Evolutionary conservation across 345 rosid species (phyloP).

Genomic region (Limnanthes douglasii): DNA sequence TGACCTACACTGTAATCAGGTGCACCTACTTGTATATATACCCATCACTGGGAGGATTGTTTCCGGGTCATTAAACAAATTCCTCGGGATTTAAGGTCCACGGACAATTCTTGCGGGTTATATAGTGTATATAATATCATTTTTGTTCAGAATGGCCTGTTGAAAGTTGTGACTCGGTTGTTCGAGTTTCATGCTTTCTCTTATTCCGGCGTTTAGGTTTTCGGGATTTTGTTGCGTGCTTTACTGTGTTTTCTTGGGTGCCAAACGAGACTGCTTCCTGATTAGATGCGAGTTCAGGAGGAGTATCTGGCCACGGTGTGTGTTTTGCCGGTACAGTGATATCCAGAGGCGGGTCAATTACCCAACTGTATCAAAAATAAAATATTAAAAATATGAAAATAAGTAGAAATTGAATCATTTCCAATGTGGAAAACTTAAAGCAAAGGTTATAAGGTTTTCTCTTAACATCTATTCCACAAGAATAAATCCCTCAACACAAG

Average conservation of each 20-base stretch:
- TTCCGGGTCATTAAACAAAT: no score
- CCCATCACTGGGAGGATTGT: no score
- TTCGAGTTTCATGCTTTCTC: slow-evolving; percentile 60
- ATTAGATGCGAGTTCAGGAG: slow-evolving; percentile 61
- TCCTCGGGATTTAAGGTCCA: no score
- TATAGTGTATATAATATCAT: no score
- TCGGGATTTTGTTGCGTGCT: slow-evolving; percentile 43
- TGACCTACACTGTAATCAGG: no score
- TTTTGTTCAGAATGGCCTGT: slow-evolving; percentile 33
- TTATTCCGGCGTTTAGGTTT: slow-evolving; percentile 55
- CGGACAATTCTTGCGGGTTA: no score
- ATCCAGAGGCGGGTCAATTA: slow-evolving; percentile 81
- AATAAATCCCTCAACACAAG: no score
- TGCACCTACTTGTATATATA: no score
- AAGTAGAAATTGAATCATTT: not conserved
- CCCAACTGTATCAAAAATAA: slow-evolving; percentile 41
- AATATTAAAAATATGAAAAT: not conserved
- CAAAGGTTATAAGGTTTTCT: no score
- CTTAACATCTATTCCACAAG: no score
- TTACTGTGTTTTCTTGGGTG: slow-evolving; percentile 25
- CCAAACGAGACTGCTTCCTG: slow-evolving; percentile 17
- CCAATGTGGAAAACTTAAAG: no score
- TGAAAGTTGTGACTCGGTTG: slow-evolving; percentile 25
- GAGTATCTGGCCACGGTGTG: slow-evolving; percentile 91
- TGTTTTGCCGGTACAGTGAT: slow-evolving; percentile 73